Evolutionary conservation across 2,329 filamentous ascomycete genomes (phyloP).

Genomic region (Lachnellula occidentalis): DNA sequence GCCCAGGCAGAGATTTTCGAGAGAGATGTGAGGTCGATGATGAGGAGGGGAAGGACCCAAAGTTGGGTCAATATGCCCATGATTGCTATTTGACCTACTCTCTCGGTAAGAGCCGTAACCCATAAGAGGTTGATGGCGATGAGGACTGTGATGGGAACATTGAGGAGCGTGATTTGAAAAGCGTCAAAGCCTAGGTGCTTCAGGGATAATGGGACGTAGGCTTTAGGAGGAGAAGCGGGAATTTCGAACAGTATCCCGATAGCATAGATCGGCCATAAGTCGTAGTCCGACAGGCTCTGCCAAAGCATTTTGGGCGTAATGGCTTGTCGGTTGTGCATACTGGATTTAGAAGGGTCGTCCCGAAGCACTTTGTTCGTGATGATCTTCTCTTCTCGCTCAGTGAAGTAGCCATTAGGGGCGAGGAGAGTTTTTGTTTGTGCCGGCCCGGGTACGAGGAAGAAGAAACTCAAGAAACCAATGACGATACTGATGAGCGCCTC

Average conservation of each 20-base stretch:
- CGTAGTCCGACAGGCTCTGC: slow-evolving; percentile 51
- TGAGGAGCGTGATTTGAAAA: slow-evolving; percentile 42
- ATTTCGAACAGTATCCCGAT: slow-evolving; percentile 46
- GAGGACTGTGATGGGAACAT: slow-evolving; percentile 40
- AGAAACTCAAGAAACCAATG: slow-evolving; percentile 47
- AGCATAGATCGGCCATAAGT: slow-evolving; percentile 50
- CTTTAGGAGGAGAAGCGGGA: slow-evolving; percentile 41
- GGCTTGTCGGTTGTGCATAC: slow-evolving; percentile 56
- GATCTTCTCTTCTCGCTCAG: slow-evolving; percentile 58
- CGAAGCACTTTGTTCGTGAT: slow-evolving; percentile 57
- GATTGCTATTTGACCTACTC: slow-evolving; percentile 35
- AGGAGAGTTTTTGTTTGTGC: slow-evolving; percentile 52
- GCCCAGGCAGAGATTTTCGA: slow-evolving; percentile 29
- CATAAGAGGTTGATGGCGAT: slow-evolving; percentile 41
- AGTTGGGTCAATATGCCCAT: slow-evolving; percentile 33
- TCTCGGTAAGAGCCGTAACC: slow-evolving; percentile 41
- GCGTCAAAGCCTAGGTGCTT: slow-evolving; percentile 26
- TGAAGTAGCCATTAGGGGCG: slow-evolving; percentile 58
- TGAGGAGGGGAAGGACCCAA: slow-evolving; percentile 38
- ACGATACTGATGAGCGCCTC: slow-evolving; percentile 50
- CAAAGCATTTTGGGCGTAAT: slow-evolving; percentile 47
- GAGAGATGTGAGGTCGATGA: slow-evolving; percentile 18
- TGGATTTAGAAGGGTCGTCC: slow-evolving; percentile 45
- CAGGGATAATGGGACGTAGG: slow-evolving; percentile 51
- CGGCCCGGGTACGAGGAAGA: slow-evolving; percentile 55